A percentile compares a stretch with the other conserved stretches of the same genome.
These are phyloP conservation scores for Rhytidhysteron rufulum DNA, from an alignment of 2,329 filamentous ascomycete species.

Conservation along the genomic window DNA sequence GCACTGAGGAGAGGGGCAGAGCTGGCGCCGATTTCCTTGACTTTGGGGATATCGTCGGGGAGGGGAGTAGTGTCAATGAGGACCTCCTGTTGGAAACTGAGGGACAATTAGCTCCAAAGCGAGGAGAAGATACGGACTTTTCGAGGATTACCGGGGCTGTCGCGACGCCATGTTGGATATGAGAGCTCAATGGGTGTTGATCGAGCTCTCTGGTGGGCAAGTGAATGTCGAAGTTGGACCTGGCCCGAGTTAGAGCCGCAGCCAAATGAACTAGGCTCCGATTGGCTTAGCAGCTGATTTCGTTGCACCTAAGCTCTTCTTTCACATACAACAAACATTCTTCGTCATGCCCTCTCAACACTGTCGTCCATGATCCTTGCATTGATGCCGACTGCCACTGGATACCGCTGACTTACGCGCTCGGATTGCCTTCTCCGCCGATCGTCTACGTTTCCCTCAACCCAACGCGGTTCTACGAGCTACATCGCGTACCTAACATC, in stretches of 20 bases:
- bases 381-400: background rate
- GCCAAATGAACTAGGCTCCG: background rate
- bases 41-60: constrained; percentile 84
- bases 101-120: too few species aligned
- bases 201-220: constrained; percentile 18
- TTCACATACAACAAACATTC: constrained; percentile 4
- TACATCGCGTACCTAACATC: background rate
- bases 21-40: constrained; percentile 88
- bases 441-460: too few species aligned
- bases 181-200: constrained; percentile 33
- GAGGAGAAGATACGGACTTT: too few species aligned
- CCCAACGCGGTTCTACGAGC: background rate
- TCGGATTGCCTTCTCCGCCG: too few species aligned
- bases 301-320: background rate
- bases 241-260: constrained; percentile 2
- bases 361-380: background rate
- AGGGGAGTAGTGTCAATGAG: constrained; percentile 96
- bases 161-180: constrained; percentile 56
- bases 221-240: constrained; percentile 18
- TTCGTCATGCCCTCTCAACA: background rate
- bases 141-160: constrained; percentile 59
- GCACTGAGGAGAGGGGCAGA: constrained; percentile 90
- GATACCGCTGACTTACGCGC: too few species aligned
- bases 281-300: too few species aligned
- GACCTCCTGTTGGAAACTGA: constrained; percentile 88